Percentiles rank a stretch among this genome's conserved stretches.
These are phyloP conservation scores for Suillus subaureus DNA, from an alignment of 768 basidiomycete species.

Conservation along the genomic window DNA sequence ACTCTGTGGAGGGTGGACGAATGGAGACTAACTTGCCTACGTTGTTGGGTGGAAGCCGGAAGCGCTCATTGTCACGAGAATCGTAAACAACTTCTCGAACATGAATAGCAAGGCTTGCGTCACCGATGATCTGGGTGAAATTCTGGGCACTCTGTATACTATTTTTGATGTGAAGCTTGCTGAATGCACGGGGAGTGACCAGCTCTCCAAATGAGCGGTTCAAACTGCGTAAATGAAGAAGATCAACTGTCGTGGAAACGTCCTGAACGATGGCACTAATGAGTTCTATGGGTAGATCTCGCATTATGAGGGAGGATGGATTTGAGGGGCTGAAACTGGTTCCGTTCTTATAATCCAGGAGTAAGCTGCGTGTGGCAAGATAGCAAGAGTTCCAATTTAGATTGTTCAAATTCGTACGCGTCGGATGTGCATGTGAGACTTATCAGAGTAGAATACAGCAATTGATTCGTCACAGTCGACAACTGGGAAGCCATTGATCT, in stretches of 20 bases:
- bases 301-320: constrained; percentile 17
- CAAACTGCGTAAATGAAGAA: constrained; percentile 29
- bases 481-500: not conserved
- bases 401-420: not conserved
- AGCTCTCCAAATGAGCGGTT: constrained; percentile 27
- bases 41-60: constrained; percentile 24
- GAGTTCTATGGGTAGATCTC: constrained; percentile 30
- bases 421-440: no score
- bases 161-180: constrained; percentile 25
- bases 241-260: constrained; percentile 25
- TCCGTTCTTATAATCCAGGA: not conserved
- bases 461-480: not conserved
- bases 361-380: not conserved
- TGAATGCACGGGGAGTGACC: constrained; percentile 28
- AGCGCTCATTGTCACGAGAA: constrained; percentile 26
- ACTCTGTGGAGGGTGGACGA: not conserved
- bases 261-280: constrained; percentile 25
- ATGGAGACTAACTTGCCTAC: constrained; percentile 9
- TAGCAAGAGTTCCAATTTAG: not conserved
- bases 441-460: no score
- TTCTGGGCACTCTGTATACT: constrained; percentile 30
- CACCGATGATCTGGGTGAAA: constrained; percentile 21
- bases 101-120: constrained; percentile 22
- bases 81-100: constrained; percentile 33
- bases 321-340: not conserved